Evolutionary conservation across 306 rosid genomes (phyloP), one percentile per base, ranked within the genome.

Genomic region (Arachis hypogaea): DNA sequence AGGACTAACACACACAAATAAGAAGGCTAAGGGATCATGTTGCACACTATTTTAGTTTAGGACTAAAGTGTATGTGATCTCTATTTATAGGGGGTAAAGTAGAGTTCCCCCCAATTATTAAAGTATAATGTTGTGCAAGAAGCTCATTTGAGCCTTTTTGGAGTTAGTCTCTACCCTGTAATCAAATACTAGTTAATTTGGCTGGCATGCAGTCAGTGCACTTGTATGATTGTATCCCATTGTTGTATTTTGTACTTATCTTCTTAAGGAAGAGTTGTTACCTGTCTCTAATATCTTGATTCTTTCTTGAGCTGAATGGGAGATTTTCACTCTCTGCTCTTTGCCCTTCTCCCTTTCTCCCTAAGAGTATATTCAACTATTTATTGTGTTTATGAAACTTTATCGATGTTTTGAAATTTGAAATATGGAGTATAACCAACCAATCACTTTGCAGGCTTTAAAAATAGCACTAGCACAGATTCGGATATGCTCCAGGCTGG

Each of bases 401-500:
- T 36, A 66, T 47, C 55, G 50, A 22, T 69, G 47, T 82, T 69
- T 61, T 77, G 52, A 67, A 59, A 58, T 58, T 66, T 29, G 18
- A 47, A 66, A 75, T 50, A 51, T 7, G 63, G 75, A 69, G 38
- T 74, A 57, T 83, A 43, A 69, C 62, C 62, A 55, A 14, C 69
- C 63, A 52, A 67, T 44, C 50, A 59, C 85, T 71, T 80, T 75
- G 57, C 86, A 95, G 99, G 93, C 88, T 72, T 83, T 95, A 63
- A 92, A 86, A 87, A 80, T 72, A 72, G 96, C 98, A 61, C 97
- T 87, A 62, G 88, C 92, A 63, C 89, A 87, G 72, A 83, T 92
- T 77, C 87, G 98, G 82, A 83, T 87, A 66, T 95, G 98, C 85
- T 90, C 99, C 80, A 84, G 83, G 77, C 80, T 95, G 69, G 98